Evolutionary conservation across 2,329 filamentous ascomycete species (phyloP), one percentile per base, ranked within the genome.

Genomic region (Trichoderma lentiforme): DNA sequence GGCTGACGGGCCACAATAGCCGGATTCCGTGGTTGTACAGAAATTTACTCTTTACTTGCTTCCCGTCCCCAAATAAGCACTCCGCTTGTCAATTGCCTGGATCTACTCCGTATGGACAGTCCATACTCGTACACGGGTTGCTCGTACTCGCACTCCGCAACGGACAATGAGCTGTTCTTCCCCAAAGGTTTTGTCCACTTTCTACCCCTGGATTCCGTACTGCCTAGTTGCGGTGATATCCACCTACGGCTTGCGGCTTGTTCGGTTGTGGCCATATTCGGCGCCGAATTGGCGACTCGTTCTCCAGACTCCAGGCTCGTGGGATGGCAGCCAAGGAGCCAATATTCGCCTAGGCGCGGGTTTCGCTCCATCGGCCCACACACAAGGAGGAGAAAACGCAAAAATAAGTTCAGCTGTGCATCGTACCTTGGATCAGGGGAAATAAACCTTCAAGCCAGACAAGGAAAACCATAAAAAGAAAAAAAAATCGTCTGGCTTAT

Each of bases 271-370:
- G 63, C 39, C 63, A 65, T 30, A 58, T 71, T 64, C 70, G 39
- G 70, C 63, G 56, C 60, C 63, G 30, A 53, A 32, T 53, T 61
- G 18, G 39, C 63, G 63, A 72, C 63, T 72, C 64, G 32, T 63
- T 68, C 64, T 68, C 57, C 71, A 69, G 47, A 71, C 70, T 71
- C 62, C 62, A 67, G 63, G 53, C 62, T 57, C 53, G 56, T 36
- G 62, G 70, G 62, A 71, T 60, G 28, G 57, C 30, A 62, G 32
- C 34, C 53, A 60, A 58, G 62, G 47, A 43, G 53, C 67, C 67
- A 60, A 60, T 62, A 21, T 66, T 56, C 43, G 28, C 30, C 39
- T 53, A 56, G 12, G 62, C 8, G 39, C 43, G 63, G 67, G 28
- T 70, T 39, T 62, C 26, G 67, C 57, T 47, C 28, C 58, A 9